phyloP scores from a whole-genome alignment of 257 asterid genomes.

The Capsicum baccatum region DNA sequence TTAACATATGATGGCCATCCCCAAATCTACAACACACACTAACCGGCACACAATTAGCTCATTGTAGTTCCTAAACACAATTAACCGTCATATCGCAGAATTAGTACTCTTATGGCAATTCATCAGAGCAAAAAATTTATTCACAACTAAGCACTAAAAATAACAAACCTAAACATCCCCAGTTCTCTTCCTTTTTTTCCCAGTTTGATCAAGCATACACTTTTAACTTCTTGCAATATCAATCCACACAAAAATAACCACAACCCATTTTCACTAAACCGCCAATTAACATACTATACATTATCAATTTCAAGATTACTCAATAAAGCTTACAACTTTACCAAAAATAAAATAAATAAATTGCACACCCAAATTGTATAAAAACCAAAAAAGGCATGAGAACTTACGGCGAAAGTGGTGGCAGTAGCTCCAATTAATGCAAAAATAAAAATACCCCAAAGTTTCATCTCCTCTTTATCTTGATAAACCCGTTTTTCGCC shows the following conservation, averaged over 20 bases:
- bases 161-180: neutral
- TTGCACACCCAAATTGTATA: neutral
- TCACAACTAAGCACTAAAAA: neutral
- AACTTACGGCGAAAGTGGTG: conserved; percentile 74
- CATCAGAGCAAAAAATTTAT: neutral
- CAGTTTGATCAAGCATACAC: neutral
- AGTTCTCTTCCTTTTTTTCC: neutral
- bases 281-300: conserved; percentile 14
- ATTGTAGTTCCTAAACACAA: neutral
- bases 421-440: conserved; percentile 85
- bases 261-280: conserved; percentile 9
- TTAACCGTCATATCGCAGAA: neutral
- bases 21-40: neutral
- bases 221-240: neutral
- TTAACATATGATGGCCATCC: neutral
- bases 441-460: conserved; percentile 67
- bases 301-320: neutral
- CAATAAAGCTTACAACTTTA: neutral
- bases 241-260: neutral
- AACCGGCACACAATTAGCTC: neutral
- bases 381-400: neutral
- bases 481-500: conserved; percentile 43
- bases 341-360: neutral
- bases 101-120: neutral
- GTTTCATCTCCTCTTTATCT: conserved; percentile 54